Evolutionary conservation across 1,139 yeast species (phyloP).

Genomic region (Diutina neorugosa): DNA sequence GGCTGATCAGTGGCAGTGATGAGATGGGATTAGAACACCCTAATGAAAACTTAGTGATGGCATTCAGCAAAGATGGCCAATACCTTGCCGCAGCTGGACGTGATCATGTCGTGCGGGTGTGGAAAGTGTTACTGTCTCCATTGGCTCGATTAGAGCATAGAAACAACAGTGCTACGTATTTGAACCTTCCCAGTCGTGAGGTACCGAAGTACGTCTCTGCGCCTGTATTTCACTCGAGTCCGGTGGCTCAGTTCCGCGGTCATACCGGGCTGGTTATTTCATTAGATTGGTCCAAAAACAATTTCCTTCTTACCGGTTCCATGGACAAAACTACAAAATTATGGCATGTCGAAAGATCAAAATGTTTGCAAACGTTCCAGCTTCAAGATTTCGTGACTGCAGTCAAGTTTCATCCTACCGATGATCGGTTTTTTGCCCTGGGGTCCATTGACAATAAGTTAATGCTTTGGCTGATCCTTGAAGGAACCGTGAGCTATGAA

Average conservation of each 20-base stretch:
- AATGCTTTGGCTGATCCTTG: constrained; percentile 80
- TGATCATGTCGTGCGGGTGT: constrained; percentile 52
- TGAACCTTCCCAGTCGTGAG: constrained; percentile 2
- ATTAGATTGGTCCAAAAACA: constrained; percentile 82
- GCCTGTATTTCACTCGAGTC: constrained; percentile 70
- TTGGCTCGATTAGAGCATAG: constrained; percentile 41
- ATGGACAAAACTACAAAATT: constrained; percentile 76
- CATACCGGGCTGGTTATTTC: constrained; percentile 63
- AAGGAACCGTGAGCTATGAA: constrained; percentile 25
- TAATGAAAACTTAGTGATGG: constrained; percentile 57
- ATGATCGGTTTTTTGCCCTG: constrained; percentile 77
- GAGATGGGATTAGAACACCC: constrained; percentile 7
- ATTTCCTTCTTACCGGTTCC: constrained; percentile 67
- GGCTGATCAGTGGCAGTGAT: constrained; percentile 5
- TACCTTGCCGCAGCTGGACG: constrained; percentile 78
- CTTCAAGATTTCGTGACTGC: constrained; percentile 80
- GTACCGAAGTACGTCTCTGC: constrained; percentile 33
- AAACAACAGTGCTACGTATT: constrained; percentile 9
- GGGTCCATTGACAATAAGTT: constrained; percentile 73
- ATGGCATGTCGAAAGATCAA: constrained; percentile 71
- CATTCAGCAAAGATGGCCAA: constrained; percentile 70
- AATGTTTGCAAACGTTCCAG: constrained; percentile 50
- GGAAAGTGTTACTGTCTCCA: constrained; percentile 72
- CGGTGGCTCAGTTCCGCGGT: constrained; percentile 48
- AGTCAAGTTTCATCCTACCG: constrained; percentile 73